phyloP scores from a whole-genome alignment of 257 asterid genomes.

The Echium plantagineum region DNA sequence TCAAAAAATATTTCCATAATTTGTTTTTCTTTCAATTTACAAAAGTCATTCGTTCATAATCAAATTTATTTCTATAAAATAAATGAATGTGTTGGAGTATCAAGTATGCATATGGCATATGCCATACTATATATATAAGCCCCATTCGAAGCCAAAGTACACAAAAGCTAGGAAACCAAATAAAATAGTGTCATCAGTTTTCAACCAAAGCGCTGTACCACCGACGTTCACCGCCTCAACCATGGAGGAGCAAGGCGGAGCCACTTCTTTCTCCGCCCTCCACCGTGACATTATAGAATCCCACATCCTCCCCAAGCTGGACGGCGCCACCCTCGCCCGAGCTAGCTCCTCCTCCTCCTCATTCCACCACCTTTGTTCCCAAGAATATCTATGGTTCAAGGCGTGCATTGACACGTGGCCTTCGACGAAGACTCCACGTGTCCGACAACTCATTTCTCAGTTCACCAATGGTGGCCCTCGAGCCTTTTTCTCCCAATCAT shows the following conservation, averaged over 20 bases:
- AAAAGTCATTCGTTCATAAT: too few relatives aligned
- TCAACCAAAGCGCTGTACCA: neutral
- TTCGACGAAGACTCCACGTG: slow-evolving; percentile 39
- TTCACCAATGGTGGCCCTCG: slow-evolving; percentile 59
- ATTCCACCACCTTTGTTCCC: slow-evolving; percentile 50
- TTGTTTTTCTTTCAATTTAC: too few relatives aligned
- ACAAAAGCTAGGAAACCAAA: too few relatives aligned
- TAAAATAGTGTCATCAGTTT: neutral
- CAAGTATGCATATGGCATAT: too few relatives aligned
- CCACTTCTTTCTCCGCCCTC: slow-evolving; percentile 23
- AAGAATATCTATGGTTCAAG: slow-evolving; percentile 38
- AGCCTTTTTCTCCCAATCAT: slow-evolving; percentile 52
- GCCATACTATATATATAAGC: too few relatives aligned
- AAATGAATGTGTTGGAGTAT: too few relatives aligned
- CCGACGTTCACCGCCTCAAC: slow-evolving; percentile 12
- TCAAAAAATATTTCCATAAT: too few relatives aligned
- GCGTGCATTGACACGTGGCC: slow-evolving; percentile 77
- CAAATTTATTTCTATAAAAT: too few relatives aligned
- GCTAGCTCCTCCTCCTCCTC: slow-evolving; percentile 46
- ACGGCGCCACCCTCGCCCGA: slow-evolving; percentile 57
- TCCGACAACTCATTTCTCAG: slow-evolving; percentile 31
- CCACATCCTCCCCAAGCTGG: slow-evolving; percentile 53
- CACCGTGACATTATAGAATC: slow-evolving; percentile 47
- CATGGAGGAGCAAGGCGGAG: slow-evolving; percentile 18
- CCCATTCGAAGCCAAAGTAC: too few relatives aligned